These are phyloP conservation scores for Lonicera japonica DNA, from an alignment of 129 eudicot species.

Conservation along the genomic window DNA sequence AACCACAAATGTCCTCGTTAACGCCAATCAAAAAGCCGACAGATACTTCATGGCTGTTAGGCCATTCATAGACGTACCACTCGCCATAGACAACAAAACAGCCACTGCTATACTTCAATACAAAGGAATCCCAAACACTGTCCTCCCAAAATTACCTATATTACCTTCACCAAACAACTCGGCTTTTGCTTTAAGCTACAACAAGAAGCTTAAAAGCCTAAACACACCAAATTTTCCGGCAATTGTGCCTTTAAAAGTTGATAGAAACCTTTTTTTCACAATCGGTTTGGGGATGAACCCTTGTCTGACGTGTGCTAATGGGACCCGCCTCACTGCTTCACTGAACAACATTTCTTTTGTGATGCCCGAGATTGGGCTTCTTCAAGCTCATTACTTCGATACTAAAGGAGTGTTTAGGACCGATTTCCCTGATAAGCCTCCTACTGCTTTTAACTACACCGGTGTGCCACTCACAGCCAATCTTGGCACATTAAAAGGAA, in stretches of 20 bases:
- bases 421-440: conserved; percentile 58
- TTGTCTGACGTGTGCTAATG: conserved; percentile 43
- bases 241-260: conserved; percentile 49
- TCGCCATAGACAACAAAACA: conserved; percentile 53
- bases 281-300: conserved; percentile 42
- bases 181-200: conserved; percentile 34
- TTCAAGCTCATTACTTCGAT: conserved; percentile 53
- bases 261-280: conserved; percentile 45
- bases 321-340: conserved; percentile 51
- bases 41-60: conserved; percentile 62
- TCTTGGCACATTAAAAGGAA: conserved; percentile 32
- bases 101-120: conserved; percentile 63
- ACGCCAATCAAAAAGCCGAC: conserved; percentile 37
- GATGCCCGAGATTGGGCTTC: conserved; percentile 47
- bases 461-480: conserved; percentile 58
- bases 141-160: conserved; percentile 41
- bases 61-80: conserved; percentile 43
- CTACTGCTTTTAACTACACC: conserved; percentile 47
- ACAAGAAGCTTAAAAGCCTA: conserved; percentile 40
- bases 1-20: conserved; percentile 55
- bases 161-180: conserved; percentile 44
- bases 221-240: conserved; percentile 47
- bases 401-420: conserved; percentile 34
- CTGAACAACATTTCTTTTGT: conserved; percentile 57
- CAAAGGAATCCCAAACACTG: conserved; percentile 39